Conservation (phyloP, 1,284 basidiomycete genomes). For the Ustilago shanxiensis region DNA sequence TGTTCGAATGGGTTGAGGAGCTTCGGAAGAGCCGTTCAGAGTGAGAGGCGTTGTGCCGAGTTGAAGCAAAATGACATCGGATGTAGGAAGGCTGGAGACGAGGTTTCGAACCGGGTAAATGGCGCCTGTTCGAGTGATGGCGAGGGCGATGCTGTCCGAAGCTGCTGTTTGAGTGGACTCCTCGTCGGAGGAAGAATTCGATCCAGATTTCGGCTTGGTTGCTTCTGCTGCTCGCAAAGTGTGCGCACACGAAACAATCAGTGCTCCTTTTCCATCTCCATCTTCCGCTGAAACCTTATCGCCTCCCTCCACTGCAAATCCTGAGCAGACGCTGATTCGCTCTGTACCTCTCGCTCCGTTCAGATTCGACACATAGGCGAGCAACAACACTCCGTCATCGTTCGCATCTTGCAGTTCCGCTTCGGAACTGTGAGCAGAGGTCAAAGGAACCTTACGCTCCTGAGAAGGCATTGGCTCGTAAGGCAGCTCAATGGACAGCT, state of each 20-base stretch:
- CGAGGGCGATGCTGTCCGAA: constrained; percentile 66
- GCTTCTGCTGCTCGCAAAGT: constrained; percentile 72
- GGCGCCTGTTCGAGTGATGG: constrained; percentile 66
- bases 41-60: constrained; percentile 52
- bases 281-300: constrained; percentile 50
- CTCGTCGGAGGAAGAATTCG: background rate
- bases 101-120: constrained; percentile 74
- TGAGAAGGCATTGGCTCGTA: constrained; percentile 61
- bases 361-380: constrained; percentile 75
- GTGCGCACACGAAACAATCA: constrained; percentile 78
- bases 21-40: constrained; percentile 17
- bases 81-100: constrained; percentile 76
- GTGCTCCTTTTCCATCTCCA: constrained; percentile 68
- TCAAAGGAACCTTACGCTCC: constrained; percentile 54
- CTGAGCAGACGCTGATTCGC: constrained; percentile 76
- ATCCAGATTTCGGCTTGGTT: constrained; percentile 31
- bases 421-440: constrained; percentile 52
- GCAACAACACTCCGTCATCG: constrained; percentile 73
- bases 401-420: constrained; percentile 52
- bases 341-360: constrained; percentile 71
- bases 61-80: constrained; percentile 74
- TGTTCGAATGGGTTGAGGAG: constrained; percentile 67
- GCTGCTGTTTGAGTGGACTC: background rate
- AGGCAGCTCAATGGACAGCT: constrained; percentile 64
- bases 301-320: constrained; percentile 74